These are phyloP conservation scores for Cytospora piceae DNA, from an alignment of 2,329 filamentous ascomycete genomes.

Conservation along the genomic window DNA sequence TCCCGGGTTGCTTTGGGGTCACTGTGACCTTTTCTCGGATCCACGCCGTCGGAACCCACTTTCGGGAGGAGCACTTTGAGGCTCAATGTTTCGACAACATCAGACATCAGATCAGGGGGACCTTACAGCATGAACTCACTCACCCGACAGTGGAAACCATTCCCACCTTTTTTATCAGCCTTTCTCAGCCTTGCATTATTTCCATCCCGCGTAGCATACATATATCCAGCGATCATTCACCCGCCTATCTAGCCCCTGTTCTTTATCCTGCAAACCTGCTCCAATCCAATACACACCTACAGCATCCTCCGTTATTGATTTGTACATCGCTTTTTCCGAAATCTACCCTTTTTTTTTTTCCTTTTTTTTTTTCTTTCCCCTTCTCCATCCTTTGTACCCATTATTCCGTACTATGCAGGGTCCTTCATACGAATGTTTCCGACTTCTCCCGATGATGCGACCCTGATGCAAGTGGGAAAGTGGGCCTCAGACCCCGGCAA, in stretches of 20 bases:
- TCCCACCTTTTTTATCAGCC: not conserved
- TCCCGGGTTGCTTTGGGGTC: constrained; percentile 9
- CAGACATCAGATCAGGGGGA: not conserved
- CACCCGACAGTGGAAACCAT: not conserved
- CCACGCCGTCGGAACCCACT: not conserved
- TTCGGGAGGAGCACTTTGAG: not conserved
- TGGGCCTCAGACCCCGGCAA: not conserved
- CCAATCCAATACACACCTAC: not conserved
- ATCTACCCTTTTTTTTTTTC: constrained; percentile 4
- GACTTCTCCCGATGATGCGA: constrained; percentile 4
- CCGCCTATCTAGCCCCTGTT: constrained; percentile 2
- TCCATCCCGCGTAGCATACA: not conserved
- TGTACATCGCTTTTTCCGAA: not conserved
- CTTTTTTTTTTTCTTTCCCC: constrained; percentile 3
- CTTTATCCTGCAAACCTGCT: constrained; percentile 12
- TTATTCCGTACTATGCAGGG: constrained; percentile 19
- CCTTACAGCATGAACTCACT: constrained; percentile 2
- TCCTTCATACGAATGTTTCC: constrained; percentile 1
- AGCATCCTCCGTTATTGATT: not conserved
- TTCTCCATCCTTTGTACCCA: not conserved
- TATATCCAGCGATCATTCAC: not conserved
- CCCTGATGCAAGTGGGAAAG: not conserved
- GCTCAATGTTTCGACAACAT: constrained; percentile 10
- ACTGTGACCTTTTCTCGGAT: constrained; percentile 14
- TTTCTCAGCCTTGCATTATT: not conserved